These are phyloP conservation scores for Crassisporium funariophilum DNA, from an alignment of 768 basidiomycete genomes.

Conservation along the genomic window DNA sequence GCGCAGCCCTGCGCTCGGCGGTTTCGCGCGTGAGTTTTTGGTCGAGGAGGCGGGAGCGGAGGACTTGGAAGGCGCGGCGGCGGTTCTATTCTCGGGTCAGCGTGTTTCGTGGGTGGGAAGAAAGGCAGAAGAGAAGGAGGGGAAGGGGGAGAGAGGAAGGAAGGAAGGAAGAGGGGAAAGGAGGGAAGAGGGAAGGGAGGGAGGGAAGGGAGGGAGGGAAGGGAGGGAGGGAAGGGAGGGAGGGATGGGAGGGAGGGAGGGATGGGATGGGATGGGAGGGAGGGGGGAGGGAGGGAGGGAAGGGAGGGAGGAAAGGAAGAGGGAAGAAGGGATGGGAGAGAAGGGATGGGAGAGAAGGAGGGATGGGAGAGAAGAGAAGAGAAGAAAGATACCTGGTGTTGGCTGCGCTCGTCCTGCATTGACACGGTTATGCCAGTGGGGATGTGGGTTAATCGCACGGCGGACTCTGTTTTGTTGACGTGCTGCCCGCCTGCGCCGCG, in stretches of 20 bases:
- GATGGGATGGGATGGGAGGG: too few relatives aligned
- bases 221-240: too few relatives aligned
- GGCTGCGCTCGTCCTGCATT: slow-evolving; percentile 97
- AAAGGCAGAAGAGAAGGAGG: too few relatives aligned
- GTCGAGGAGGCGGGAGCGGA: slow-evolving; percentile 85
- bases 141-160: too few relatives aligned
- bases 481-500: slow-evolving; percentile 75
- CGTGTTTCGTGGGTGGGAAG: too few relatives aligned
- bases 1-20: slow-evolving; percentile 64
- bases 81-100: slow-evolving; percentile 61
- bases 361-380: not conserved
- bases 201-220: too few relatives aligned
- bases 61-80: slow-evolving; percentile 89
- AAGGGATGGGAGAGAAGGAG: not conserved
- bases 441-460: slow-evolving; percentile 89
- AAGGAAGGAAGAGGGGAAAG: too few relatives aligned
- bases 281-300: too few relatives aligned
- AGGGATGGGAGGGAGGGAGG: too few relatives aligned
- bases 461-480: slow-evolving; percentile 98
- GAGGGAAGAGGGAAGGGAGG: too few relatives aligned
- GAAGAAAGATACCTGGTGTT: slow-evolving; percentile 72
- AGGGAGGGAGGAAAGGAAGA: too few relatives aligned
- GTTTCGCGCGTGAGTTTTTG: slow-evolving; percentile 71
- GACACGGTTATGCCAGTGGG: slow-evolving; percentile 94
- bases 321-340: too few relatives aligned